Evolutionary conservation across 352 stramenopile genomes (phyloP).

Genomic region (Phytophthora colocasiae): DNA sequence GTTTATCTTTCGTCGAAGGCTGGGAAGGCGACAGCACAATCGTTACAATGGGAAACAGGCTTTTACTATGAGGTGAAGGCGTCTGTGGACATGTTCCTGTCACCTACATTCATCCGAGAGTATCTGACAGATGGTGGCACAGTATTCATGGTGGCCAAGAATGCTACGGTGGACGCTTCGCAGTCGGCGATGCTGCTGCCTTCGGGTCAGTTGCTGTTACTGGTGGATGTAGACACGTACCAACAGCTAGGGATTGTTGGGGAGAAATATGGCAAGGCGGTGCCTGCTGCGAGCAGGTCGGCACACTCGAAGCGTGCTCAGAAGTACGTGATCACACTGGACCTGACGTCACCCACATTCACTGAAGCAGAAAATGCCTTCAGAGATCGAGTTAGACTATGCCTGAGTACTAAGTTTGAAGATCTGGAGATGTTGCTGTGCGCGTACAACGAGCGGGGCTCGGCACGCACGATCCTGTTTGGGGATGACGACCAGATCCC

Average conservation of each 20-base stretch:
- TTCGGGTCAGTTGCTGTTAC: slow-evolving; percentile 70
- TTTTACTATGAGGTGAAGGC: slow-evolving; percentile 84
- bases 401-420: slow-evolving; percentile 57
- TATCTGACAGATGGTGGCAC: slow-evolving; percentile 57
- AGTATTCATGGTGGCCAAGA: slow-evolving; percentile 84
- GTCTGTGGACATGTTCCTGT: slow-evolving; percentile 63
- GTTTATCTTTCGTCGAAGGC: slow-evolving; percentile 51
- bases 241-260: slow-evolving; percentile 76
- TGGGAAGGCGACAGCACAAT: slow-evolving; percentile 46
- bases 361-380: slow-evolving; percentile 20
- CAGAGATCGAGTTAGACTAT: slow-evolving; percentile 51
- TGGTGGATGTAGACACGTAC: slow-evolving; percentile 74
- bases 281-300: slow-evolving; percentile 30
- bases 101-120: slow-evolving; percentile 61
- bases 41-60: slow-evolving; percentile 77
- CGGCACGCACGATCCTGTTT: slow-evolving; percentile 72
- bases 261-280: slow-evolving; percentile 57
- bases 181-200: slow-evolving; percentile 70
- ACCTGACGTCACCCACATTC: slow-evolving; percentile 64
- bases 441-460: slow-evolving; percentile 72
- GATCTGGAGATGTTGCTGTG: slow-evolving; percentile 79
- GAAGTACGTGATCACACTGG: slow-evolving; percentile 67
- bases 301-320: slow-evolving; percentile 38
- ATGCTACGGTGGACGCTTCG: slow-evolving; percentile 63
- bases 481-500: slow-evolving; percentile 68